Evolutionary conservation across 768 basidiomycete species (phyloP).

Genomic region (Tulasnella sp.): DNA sequence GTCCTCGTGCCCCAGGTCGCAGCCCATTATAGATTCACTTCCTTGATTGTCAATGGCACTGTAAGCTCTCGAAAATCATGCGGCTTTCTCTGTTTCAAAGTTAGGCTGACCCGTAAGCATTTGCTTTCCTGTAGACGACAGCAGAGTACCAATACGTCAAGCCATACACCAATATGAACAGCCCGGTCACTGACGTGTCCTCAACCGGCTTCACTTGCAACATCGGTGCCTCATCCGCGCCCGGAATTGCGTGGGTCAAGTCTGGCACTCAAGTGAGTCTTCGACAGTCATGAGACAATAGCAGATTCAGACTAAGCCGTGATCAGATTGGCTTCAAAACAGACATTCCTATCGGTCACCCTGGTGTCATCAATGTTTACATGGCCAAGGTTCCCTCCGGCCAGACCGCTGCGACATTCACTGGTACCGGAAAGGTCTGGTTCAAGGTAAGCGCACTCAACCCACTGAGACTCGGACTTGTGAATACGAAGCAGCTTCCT

Average conservation of each 20-base stretch:
- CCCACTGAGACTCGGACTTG: not conserved
- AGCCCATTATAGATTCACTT: conserved; percentile 25
- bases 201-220: conserved; percentile 25
- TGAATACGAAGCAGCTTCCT: not conserved
- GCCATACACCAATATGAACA: conserved; percentile 28
- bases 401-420: conserved; percentile 24
- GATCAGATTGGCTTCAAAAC: conserved; percentile 41
- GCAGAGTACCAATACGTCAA: conserved; percentile 14
- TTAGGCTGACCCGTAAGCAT: not conserved
- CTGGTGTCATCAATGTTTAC: conserved; percentile 20
- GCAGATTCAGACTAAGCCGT: not conserved
- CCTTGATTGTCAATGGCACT: conserved; percentile 26
- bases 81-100: too few species aligned
- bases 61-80: not conserved
- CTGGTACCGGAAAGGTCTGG: conserved; percentile 25
- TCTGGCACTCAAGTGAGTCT: not conserved
- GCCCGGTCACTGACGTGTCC: conserved; percentile 22
- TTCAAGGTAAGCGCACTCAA: conserved; percentile 24
- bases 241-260: conserved; percentile 12
- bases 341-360: conserved; percentile 35
- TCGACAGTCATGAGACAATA: not conserved
- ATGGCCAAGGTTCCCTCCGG: conserved; percentile 28
- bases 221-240: not conserved
- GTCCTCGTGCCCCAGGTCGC: not conserved
- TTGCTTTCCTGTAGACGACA: not conserved